A percentile compares a stretch with the other conserved stretches of the same genome.
Evolutionary conservation across 371 early-diverging fungal species (phyloP).

Genomic region (Actinomortierella wolfii): DNA sequence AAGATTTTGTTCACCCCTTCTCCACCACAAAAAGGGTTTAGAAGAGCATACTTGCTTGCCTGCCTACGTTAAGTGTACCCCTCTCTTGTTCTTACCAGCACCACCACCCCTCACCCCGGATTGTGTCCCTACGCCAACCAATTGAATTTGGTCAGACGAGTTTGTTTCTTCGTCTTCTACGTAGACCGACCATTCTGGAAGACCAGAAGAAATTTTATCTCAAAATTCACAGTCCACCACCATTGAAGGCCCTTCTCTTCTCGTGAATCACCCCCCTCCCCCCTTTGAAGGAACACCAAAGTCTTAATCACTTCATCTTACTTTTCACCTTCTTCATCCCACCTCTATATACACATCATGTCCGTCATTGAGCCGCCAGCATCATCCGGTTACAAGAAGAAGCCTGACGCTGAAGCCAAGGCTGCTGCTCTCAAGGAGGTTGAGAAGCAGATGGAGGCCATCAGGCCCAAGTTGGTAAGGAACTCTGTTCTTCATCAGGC

Average conservation of each 20-base stretch:
- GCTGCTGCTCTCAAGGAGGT: constrained; percentile 5
- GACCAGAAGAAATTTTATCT: too few species aligned
- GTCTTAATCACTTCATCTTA: background rate
- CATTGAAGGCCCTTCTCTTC: background rate
- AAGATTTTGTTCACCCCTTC: too few species aligned
- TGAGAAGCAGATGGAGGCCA: constrained; percentile 8
- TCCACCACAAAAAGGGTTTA: too few species aligned
- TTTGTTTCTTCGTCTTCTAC: too few species aligned
- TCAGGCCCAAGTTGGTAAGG: constrained; percentile 10
- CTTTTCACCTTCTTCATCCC: background rate
- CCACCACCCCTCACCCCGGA: too few species aligned
- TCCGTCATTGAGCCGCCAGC: constrained; percentile 4
- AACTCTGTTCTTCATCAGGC: background rate
- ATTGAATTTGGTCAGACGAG: too few species aligned
- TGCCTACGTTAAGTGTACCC: too few species aligned
- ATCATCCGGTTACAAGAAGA: constrained; percentile 2
- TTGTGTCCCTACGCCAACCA: too few species aligned
- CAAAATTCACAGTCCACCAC: too few species aligned
- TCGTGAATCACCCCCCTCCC: background rate
- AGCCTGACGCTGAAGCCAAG: constrained; percentile 4
- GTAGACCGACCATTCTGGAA: too few species aligned
- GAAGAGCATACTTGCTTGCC: too few species aligned
- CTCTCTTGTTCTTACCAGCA: too few species aligned
- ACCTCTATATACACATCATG: background rate
- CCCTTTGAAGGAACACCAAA: background rate